Evolutionary conservation across 2,329 filamentous ascomycete genomes (phyloP).

Genomic region (Arthrinium puccinioides): DNA sequence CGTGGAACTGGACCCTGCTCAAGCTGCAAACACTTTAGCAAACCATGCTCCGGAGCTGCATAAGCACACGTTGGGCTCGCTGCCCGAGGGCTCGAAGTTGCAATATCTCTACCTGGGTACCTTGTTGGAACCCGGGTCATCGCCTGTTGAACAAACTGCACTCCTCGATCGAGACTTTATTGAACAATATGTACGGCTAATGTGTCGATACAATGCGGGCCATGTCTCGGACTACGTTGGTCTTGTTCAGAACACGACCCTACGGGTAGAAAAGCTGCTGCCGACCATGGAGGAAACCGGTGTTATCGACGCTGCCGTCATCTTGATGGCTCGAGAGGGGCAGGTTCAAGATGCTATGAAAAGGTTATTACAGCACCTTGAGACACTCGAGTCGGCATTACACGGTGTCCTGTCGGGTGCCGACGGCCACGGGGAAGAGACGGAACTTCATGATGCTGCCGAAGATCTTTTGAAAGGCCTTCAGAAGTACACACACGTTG

Average conservation of each 20-base stretch:
- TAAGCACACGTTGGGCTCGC: conserved; percentile 52
- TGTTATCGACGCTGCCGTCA: conserved; percentile 85
- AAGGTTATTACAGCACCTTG: conserved; percentile 73
- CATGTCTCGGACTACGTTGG: conserved; percentile 85
- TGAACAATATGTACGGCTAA: conserved; percentile 81
- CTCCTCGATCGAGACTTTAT: conserved; percentile 53
- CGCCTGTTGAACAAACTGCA: conserved; percentile 22
- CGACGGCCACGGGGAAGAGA: conserved; percentile 46
- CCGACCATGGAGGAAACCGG: conserved; percentile 85
- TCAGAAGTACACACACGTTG: conserved; percentile 85
- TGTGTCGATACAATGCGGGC: conserved; percentile 76
- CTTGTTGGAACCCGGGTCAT: conserved; percentile 58
- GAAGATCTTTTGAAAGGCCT: conserved; percentile 70
- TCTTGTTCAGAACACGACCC: conserved; percentile 64
- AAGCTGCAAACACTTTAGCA: conserved; percentile 59
- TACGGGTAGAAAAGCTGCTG: conserved; percentile 72
- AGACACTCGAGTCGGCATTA: conserved; percentile 71
- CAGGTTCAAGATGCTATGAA: conserved; percentile 77
- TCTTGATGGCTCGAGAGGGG: conserved; percentile 84
- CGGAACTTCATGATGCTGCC: conserved; percentile 48
- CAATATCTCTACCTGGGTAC: conserved; percentile 73
- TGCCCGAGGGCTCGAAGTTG: conserved; percentile 51
- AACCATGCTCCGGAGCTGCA: conserved; percentile 58
- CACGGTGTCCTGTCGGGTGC: conserved; percentile 63
- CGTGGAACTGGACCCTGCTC: conserved; percentile 56